Evolutionary conservation across 345 rosid species (phyloP), one percentile per base, ranked within the genome.

Genomic region (Sisymbrium altissimum): DNA sequence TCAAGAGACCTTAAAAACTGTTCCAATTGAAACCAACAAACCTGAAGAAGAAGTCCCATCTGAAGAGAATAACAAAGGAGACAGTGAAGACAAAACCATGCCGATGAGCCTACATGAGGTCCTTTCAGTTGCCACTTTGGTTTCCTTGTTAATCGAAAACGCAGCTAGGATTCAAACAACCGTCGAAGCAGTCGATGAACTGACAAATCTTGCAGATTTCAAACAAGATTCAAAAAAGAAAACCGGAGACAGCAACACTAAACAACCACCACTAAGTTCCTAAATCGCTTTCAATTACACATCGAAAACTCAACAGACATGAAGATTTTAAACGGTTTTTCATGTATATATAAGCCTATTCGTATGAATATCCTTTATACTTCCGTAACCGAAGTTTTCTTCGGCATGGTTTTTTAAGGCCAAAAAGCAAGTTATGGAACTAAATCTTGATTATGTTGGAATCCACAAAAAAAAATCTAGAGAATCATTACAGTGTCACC

Each of bases 111-210:
- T 86, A 66, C 71, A 82, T 73, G 88, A 83, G 64, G 70, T 88
- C 66, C 81, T 92, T 74, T 88, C 89, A 0, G 81, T 86, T 14
- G 83, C 83, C 32, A 89, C 93, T 39, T 32, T 85, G 38, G 88
- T 82, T 27, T 79, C 88, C 1, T 59, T 89, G 86, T 43, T 89
- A 71, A 77, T 71, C 6, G 92, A 89, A 73, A 87, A 70, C 41
- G 84, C 90, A 38, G 63, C 81, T 15, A 84, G 87, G 82, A 76
- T 86, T 30, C 87, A 86, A 56, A 81, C 65, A 18, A 70, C 81
- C 29, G 87, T 70, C 5, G 76, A 82, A 35, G 84, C 80, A 40
- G 86, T 88, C 1, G 69, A 75, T 3, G 88, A 86, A 75, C 77
- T 89, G 40, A 84, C 86, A 0, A 64, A n/a, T 64, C 78, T 73